These are phyloP conservation scores for Radiomyces spectabilis DNA, from an alignment of 192 early-diverging fungal species.

Conservation along the genomic window DNA sequence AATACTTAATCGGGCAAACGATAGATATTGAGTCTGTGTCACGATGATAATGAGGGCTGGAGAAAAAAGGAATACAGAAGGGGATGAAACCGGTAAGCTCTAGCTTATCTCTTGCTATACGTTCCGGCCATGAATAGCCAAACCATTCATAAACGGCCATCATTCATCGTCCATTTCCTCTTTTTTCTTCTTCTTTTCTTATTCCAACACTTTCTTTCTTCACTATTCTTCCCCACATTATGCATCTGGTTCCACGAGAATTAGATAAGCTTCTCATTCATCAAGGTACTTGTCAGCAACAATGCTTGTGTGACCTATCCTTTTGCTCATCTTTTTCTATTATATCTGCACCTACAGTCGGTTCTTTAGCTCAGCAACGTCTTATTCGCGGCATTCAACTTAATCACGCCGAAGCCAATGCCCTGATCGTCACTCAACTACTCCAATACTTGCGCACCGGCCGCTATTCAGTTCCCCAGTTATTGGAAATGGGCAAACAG, in stretches of 20 bases:
- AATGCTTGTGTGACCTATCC: not conserved
- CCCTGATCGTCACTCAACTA: constrained; percentile 82
- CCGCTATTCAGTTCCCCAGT: constrained; percentile 71
- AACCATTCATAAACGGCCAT: too few relatives aligned
- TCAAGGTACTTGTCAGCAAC: constrained; percentile 38
- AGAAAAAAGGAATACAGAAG: too few relatives aligned
- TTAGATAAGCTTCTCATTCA: constrained; percentile 88
- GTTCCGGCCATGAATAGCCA: too few relatives aligned
- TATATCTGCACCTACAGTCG: too few relatives aligned
- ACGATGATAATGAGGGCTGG: too few relatives aligned
- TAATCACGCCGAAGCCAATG: constrained; percentile 82
- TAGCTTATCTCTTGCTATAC: too few relatives aligned
- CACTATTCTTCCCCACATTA: constrained; percentile 33
- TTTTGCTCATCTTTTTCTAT: not conserved
- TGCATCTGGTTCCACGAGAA: constrained; percentile 85
- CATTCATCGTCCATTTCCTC: not conserved
- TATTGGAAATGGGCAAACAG: constrained; percentile 81
- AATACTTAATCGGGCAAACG: too few relatives aligned
- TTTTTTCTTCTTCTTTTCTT: constrained; percentile 4
- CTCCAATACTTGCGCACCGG: constrained; percentile 91
- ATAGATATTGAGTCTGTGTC: too few relatives aligned
- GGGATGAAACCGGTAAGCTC: too few relatives aligned
- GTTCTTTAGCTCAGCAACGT: constrained; percentile 82
- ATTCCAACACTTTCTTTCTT: not conserved
- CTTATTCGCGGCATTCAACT: constrained; percentile 83